Percentiles rank a stretch among this genome's conserved stretches.
Conservation (phyloP, 2,329 filamentous ascomycete species). For the Hypomyces rosellus region DNA sequence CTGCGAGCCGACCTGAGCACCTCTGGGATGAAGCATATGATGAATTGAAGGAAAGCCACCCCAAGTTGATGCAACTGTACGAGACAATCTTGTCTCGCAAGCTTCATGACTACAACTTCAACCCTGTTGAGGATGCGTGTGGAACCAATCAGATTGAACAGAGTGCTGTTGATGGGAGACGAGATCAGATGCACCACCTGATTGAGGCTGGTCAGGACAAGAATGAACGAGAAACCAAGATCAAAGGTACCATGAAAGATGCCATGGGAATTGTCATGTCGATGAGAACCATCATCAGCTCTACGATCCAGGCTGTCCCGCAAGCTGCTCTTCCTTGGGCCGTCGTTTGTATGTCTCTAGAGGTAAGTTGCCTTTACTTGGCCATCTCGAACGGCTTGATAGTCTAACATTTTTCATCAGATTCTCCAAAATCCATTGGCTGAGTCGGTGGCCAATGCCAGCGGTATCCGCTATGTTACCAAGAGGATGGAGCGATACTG, state of each 20-base stretch:
- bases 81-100: no score
- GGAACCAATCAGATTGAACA: no score
- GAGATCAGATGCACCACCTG: not conserved
- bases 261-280: conserved; percentile 17
- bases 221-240: conserved; percentile 20
- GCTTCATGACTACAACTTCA: no score
- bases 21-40: no score
- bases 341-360: conserved; percentile 27
- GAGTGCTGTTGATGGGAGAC: not conserved
- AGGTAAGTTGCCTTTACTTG: conserved; percentile 20
- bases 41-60: no score
- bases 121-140: no score
- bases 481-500: conserved; percentile 34
- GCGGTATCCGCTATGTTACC: conserved; percentile 29
- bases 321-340: conserved; percentile 33
- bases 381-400: not conserved
- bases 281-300: conserved; percentile 20
- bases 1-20: no score
- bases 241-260: conserved; percentile 19
- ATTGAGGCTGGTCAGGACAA: conserved; percentile 15
- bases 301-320: conserved; percentile 22
- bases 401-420: conserved; percentile 11
- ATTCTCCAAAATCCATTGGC: conserved; percentile 23
- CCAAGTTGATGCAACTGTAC: no score
- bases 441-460: conserved; percentile 21